These are phyloP conservation scores for Tetragonia tetragonoides DNA, from an alignment of 148 eudicot species.

Conservation along the genomic window DNA sequence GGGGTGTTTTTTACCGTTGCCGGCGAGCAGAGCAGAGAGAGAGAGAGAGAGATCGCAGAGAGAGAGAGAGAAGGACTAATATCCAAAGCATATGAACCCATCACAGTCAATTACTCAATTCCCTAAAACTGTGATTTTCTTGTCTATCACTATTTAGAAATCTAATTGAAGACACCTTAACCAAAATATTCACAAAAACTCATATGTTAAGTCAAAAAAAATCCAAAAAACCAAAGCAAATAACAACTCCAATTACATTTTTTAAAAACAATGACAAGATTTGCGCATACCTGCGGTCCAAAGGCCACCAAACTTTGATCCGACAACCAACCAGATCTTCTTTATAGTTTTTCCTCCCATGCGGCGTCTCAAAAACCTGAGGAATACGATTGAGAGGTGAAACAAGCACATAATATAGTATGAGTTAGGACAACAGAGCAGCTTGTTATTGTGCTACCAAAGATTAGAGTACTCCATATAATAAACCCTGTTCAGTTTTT, in stretches of 20 bases:
- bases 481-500: too few species aligned
- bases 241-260: background rate
- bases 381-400: background rate
- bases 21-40: too few species aligned
- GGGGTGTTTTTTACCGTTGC: too few species aligned
- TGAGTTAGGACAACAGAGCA: background rate
- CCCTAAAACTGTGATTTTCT: background rate
- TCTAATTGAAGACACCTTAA: background rate
- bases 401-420: background rate
- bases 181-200: background rate
- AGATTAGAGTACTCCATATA: too few species aligned
- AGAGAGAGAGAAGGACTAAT: too few species aligned
- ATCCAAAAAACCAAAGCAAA: background rate
- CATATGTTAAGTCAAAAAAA: background rate
- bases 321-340: conserved; percentile 52
- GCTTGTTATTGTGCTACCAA: too few species aligned
- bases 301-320: conserved; percentile 82
- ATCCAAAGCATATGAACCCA: too few species aligned
- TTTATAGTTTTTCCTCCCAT: conserved; percentile 37
- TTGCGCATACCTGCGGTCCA: conserved; percentile 48
- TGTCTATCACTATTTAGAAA: background rate
- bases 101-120: too few species aligned
- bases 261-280: background rate
- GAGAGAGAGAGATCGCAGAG: too few species aligned
- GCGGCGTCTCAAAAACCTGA: conserved; percentile 43